Conservation (phyloP, 139 green algal genomes). For the Closterium sp. region DNA sequence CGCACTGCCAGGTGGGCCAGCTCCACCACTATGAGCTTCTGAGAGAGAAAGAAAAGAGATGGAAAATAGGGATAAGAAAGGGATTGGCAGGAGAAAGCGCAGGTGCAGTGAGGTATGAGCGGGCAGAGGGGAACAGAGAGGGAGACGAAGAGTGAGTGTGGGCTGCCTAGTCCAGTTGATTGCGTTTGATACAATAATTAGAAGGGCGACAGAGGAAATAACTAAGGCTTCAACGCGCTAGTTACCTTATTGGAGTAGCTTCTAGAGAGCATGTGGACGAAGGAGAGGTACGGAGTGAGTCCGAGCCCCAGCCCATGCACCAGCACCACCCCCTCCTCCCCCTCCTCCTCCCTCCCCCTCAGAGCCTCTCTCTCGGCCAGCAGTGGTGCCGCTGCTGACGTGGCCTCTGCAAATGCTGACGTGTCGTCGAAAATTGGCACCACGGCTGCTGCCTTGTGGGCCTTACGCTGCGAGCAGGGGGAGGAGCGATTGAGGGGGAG, state of each 20-base stretch:
- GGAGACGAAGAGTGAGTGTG: no score
- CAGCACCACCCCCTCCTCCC: conserved; percentile 9
- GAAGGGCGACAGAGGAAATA: no score
- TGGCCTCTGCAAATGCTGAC: neutral
- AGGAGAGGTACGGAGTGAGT: conserved; percentile 29
- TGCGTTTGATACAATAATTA: no score
- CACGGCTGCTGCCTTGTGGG: neutral
- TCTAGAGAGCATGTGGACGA: conserved; percentile 31
- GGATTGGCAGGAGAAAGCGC: no score
- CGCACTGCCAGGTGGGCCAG: conserved; percentile 33
- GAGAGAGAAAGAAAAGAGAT: no score
- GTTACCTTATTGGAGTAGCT: neutral
- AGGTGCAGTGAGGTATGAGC: no score
- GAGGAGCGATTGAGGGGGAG: neutral
- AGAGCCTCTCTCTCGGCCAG: neutral
- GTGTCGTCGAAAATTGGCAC: neutral
- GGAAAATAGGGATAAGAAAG: no score
- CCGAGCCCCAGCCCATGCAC: conserved; percentile 38
- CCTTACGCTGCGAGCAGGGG: neutral
- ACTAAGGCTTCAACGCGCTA: no score
- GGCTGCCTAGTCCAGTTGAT: no score
- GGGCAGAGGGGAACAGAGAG: no score
- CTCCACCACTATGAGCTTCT: conserved; percentile 28
- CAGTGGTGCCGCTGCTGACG: neutral
- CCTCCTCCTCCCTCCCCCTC: neutral